phyloP scores from a whole-genome alignment of 1,139 yeast genomes.

The Saccharomyces hybrid region DNA sequence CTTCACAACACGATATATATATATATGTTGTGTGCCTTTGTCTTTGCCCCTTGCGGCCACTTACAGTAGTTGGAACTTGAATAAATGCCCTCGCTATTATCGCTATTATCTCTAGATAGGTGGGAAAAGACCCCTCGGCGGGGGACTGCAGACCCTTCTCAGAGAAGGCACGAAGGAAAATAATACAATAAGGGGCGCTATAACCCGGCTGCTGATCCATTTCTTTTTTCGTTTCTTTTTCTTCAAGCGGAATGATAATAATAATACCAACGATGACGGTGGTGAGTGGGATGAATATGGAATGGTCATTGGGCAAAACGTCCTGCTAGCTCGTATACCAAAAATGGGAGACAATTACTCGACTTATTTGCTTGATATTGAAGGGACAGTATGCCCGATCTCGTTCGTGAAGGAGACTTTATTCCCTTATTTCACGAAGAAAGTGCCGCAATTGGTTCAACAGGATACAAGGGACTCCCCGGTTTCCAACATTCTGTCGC shows the following conservation, averaged over 20 bases:
- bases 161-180: neutral
- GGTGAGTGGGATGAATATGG: neutral
- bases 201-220: neutral
- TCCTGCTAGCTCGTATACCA: neutral
- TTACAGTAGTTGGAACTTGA: neutral
- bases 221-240: neutral
- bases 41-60: neutral
- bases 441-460: slow-evolving; percentile 20
- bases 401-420: slow-evolving; percentile 72
- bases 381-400: slow-evolving; percentile 89
- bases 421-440: slow-evolving; percentile 40
- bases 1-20: neutral
- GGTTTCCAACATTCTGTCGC: slow-evolving; percentile 5
- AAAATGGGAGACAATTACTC: neutral
- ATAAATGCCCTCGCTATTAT: neutral
- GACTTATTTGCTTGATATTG: slow-evolving; percentile 51
- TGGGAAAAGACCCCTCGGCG: neutral
- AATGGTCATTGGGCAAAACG: neutral
- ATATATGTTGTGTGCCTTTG: neutral
- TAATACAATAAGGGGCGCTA: neutral
- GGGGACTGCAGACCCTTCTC: neutral
- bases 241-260: neutral
- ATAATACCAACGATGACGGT: neutral
- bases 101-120: no score
- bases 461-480: slow-evolving; percentile 2